Evolutionary conservation across 148 eudicot species (phyloP).

Genomic region (Rhododendron mucronatum): DNA sequence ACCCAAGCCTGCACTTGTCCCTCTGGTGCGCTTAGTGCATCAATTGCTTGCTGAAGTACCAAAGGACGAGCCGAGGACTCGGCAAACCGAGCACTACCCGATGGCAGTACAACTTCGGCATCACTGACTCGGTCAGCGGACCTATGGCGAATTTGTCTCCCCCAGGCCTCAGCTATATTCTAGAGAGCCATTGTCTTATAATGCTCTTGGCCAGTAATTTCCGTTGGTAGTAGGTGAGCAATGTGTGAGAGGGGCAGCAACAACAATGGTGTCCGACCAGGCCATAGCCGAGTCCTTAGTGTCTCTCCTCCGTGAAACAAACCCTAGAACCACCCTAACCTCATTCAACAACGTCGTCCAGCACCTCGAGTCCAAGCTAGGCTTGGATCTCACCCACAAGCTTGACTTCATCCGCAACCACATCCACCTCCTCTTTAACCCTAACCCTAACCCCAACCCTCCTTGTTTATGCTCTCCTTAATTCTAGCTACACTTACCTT

Average conservation of each 20-base stretch:
- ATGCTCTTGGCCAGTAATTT: not conserved
- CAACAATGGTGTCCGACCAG: conserved; percentile 7
- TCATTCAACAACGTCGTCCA: conserved; percentile 48
- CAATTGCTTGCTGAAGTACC: too few species aligned
- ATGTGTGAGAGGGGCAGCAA: not conserved
- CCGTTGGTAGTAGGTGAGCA: not conserved
- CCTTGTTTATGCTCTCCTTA: not conserved
- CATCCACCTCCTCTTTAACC: conserved; percentile 34
- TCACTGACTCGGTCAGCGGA: too few species aligned
- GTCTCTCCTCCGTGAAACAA: conserved; percentile 48
- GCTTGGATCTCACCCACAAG: conserved; percentile 37
- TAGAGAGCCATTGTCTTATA: too few species aligned
- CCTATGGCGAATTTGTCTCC: too few species aligned
- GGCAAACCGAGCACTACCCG: too few species aligned
- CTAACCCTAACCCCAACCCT: not conserved
- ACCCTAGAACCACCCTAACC: conserved; percentile 34
- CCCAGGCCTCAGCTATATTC: too few species aligned
- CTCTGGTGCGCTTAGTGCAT: too few species aligned
- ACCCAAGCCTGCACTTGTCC: too few species aligned
- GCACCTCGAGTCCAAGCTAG: conserved; percentile 57
- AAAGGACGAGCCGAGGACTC: too few species aligned
- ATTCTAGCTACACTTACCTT: too few species aligned
- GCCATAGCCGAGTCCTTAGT: conserved; percentile 41
- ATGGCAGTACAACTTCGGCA: too few species aligned
- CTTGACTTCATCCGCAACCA: conserved; percentile 22